These are phyloP conservation scores for Gynostemma pentaphyllum DNA, from an alignment of 306 rosid species.

Conservation along the genomic window DNA sequence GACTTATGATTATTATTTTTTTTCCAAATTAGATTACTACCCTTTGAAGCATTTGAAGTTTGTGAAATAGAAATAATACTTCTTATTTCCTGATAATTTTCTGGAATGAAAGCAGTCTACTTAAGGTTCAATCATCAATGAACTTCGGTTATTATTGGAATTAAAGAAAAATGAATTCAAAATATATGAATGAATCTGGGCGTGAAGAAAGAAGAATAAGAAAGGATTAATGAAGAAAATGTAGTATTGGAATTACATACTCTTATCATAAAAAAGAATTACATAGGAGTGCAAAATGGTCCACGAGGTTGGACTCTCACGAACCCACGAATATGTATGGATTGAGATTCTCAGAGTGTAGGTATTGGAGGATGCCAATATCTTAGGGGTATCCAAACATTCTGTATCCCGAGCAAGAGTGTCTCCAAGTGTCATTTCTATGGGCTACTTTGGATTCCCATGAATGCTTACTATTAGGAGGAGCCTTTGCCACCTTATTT, in stretches of 20 bases:
- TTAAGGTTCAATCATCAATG: background rate
- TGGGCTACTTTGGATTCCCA: background rate
- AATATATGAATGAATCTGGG: background rate
- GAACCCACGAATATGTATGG: background rate
- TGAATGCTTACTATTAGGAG: background rate
- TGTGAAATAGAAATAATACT: background rate
- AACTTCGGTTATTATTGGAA: background rate
- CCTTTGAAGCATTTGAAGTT: background rate
- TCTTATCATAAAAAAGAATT: too few species aligned
- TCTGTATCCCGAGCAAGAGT: background rate
- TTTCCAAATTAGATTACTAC: background rate
- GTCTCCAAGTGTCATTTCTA: background rate
- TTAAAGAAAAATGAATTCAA: background rate
- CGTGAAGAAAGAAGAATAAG: background rate
- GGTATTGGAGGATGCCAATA: background rate
- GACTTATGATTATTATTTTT: background rate
- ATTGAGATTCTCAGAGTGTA: background rate
- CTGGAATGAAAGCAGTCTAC: background rate
- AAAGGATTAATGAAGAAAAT: background rate
- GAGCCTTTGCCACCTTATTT: background rate
- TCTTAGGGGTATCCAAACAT: background rate
- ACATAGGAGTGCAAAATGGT: too few species aligned
- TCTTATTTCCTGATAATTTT: background rate
- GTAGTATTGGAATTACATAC: background rate
- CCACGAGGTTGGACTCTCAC: too few species aligned